Evolutionary conservation across 2,329 filamentous ascomycete genomes (phyloP).

Genomic region (Sporothrix dimorphospora): DNA sequence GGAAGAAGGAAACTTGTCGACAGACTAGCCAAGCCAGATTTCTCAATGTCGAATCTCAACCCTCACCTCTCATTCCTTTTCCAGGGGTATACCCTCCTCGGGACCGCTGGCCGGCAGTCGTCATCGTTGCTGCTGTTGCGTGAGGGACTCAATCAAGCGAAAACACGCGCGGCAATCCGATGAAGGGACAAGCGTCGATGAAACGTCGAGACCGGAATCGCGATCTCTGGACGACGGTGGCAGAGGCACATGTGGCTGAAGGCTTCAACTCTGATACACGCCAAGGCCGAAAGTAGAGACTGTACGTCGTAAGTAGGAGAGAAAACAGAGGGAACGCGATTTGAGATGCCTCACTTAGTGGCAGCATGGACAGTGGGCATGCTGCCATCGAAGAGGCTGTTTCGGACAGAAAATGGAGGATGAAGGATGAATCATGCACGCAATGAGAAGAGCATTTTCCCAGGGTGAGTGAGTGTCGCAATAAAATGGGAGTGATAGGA

Average conservation of each 20-base stretch:
- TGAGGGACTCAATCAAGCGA: constrained; percentile 11
- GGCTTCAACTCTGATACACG: neutral
- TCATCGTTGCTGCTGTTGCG: neutral
- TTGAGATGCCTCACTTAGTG: neutral
- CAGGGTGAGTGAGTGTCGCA: neutral
- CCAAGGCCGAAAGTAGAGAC: neutral
- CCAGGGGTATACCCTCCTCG: neutral
- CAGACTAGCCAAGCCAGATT: neutral
- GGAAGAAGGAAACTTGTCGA: neutral
- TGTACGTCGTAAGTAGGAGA: too few relatives aligned
- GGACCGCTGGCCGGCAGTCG: neutral
- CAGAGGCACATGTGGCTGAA: neutral
- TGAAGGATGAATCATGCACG: neutral
- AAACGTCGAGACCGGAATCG: neutral
- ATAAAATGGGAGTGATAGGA: neutral
- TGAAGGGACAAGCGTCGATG: neutral
- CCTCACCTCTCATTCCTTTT: neutral
- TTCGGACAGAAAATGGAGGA: neutral
- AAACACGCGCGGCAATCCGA: constrained; percentile 14
- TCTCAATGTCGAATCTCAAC: too few relatives aligned
- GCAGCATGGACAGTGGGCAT: neutral
- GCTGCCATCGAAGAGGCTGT: neutral
- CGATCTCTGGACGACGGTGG: too few relatives aligned
- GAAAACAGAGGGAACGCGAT: neutral
- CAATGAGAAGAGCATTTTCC: neutral